phyloP scores from a whole-genome alignment of 2,329 filamentous ascomycete species.

The Ampelomyces quisqualis region DNA sequence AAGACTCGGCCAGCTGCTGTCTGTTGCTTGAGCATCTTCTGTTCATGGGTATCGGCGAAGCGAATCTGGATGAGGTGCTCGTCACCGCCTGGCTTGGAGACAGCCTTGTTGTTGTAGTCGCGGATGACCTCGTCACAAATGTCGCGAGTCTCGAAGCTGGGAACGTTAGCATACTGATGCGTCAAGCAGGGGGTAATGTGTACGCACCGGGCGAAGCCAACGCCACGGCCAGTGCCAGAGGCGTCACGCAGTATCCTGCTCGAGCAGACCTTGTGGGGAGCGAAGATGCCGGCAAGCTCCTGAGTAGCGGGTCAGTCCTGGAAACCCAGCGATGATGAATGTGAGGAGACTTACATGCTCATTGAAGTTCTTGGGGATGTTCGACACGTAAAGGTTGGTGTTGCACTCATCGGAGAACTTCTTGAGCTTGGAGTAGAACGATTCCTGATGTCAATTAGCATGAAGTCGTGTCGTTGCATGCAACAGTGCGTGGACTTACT shows the following conservation, averaged over 20 bases:
- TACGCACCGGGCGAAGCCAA: conserved; percentile 89
- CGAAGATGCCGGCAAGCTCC: conserved; percentile 77
- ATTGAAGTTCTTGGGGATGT: conserved; percentile 86
- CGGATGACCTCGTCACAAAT: conserved; percentile 87
- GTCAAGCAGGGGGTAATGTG: background rate
- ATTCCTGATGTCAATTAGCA: conserved; percentile 59
- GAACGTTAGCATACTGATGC: conserved; percentile 4
- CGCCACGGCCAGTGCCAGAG: conserved; percentile 90
- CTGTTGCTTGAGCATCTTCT: conserved; percentile 95
- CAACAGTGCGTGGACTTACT: conserved; percentile 53
- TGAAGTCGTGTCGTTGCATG: background rate
- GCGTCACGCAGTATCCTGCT: conserved; percentile 92
- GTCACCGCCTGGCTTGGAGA: conserved; percentile 61
- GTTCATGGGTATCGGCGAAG: conserved; percentile 93
- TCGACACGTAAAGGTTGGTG: conserved; percentile 97
- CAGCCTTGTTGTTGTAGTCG: conserved; percentile 72
- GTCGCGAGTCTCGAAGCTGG: conserved; percentile 83
- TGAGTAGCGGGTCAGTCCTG: conserved; percentile 39
- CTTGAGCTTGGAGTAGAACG: conserved; percentile 97
- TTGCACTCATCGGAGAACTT: conserved; percentile 86
- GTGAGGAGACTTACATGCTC: conserved; percentile 76
- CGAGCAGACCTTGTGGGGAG: conserved; percentile 80
- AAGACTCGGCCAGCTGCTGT: conserved; percentile 94
- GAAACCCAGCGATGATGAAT: background rate
- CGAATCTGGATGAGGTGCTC: conserved; percentile 88